phyloP scores from a whole-genome alignment of 1,284 basidiomycete species.

The Flammula alnicola region DNA sequence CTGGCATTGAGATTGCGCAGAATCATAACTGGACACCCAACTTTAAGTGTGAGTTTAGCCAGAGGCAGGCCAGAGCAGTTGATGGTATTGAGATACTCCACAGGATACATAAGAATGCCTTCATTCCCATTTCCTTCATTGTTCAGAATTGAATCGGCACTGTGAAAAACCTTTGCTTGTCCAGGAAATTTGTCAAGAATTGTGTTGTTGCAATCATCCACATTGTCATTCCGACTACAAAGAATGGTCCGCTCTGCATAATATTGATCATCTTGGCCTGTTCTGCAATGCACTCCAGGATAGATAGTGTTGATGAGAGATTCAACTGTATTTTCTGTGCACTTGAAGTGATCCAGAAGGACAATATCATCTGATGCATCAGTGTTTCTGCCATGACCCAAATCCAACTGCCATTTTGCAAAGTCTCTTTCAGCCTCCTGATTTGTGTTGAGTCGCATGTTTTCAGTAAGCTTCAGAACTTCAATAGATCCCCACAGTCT shows the following conservation, averaged over 20 bases:
- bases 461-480: conserved; percentile 29
- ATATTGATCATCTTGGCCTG: conserved; percentile 25
- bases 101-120: conserved; percentile 18
- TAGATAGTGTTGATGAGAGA: conserved; percentile 33
- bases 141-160: conserved; percentile 28
- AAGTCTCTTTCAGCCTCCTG: conserved; percentile 26
- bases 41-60: conserved; percentile 22
- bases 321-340: conserved; percentile 21
- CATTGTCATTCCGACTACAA: conserved; percentile 35
- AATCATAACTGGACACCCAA: conserved; percentile 18
- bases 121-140: conserved; percentile 15
- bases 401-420: conserved; percentile 36
- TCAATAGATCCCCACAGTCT: conserved; percentile 31
- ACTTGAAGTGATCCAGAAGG: conserved; percentile 22
- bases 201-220: conserved; percentile 34
- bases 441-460: conserved; percentile 33
- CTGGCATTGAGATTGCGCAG: conserved; percentile 4
- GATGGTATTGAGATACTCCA: conserved; percentile 23
- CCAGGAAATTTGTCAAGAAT: conserved; percentile 34
- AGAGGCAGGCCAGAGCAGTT: conserved; percentile 25
- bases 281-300: conserved; percentile 22
- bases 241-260: conserved; percentile 38
- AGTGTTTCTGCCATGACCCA: conserved; percentile 32
- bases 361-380: conserved; percentile 18
- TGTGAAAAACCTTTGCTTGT: conserved; percentile 21